Percentiles rank a stretch among this genome's conserved stretches.
Conservation (phyloP, 768 basidiomycete species). For the Mycena indigotica region DNA sequence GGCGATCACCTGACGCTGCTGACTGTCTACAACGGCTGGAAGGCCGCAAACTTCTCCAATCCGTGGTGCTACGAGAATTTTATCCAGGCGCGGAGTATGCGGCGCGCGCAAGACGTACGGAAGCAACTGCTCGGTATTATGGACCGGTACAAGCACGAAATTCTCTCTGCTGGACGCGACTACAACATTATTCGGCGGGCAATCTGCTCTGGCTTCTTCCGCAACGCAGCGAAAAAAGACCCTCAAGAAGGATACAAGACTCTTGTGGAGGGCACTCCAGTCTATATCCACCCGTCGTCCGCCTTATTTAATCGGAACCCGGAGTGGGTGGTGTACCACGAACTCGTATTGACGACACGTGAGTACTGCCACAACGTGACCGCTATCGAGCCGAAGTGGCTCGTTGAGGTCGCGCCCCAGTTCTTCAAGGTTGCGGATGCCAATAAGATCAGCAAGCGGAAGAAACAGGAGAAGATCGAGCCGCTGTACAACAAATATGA, state of each 20-base stretch:
- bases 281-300: slow-evolving; percentile 97
- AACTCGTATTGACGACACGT: slow-evolving; percentile 93
- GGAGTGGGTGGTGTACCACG: slow-evolving; percentile 96
- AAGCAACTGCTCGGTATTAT: slow-evolving; percentile 98
- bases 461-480: slow-evolving; percentile 95
- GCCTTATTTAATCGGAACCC: slow-evolving; percentile 96
- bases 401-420: slow-evolving; percentile 95
- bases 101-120: slow-evolving; percentile 94
- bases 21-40: slow-evolving; percentile 99
- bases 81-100: slow-evolving; percentile 96
- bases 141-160: slow-evolving; percentile 99
- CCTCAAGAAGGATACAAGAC: slow-evolving; percentile 99
- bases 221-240: slow-evolving; percentile 98
- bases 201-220: slow-evolving; percentile 97
- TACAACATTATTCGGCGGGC: slow-evolving; percentile 92
- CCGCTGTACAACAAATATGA: slow-evolving; percentile 95
- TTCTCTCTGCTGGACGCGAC: slow-evolving; percentile 88
- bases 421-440: slow-evolving; percentile 99
- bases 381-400: slow-evolving; percentile 97
- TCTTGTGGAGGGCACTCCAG: slow-evolving; percentile 95
- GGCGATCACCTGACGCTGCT: slow-evolving; percentile 91
- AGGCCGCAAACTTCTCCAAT: slow-evolving; percentile 92
- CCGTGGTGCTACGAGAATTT: slow-evolving; percentile 99
- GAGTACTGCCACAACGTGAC: slow-evolving; percentile 94
- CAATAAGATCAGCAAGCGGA: slow-evolving; percentile 96